Evolutionary conservation across 1,139 yeast genomes (phyloP), one percentile per base, ranked within the genome.

Genomic region (Scheffersomyces insectosa): DNA sequence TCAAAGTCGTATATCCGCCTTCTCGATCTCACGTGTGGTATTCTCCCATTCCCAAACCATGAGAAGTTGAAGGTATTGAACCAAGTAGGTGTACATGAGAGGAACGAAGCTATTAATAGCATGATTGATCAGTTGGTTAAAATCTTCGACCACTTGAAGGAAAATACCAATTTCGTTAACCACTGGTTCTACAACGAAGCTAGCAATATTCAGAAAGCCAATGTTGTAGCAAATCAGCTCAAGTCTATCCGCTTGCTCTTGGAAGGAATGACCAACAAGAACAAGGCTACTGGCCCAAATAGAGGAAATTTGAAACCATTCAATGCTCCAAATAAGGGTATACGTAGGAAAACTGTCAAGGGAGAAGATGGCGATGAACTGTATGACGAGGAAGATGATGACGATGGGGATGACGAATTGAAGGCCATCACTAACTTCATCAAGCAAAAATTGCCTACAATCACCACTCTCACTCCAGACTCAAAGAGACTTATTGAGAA

Each of bases 221-320:
- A 72, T 55, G 77, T 84, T 34, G 80, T 83, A 28, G 80, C 87
- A 2, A 77, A 72, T 45, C 88, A 84, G 52, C 63, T 84, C 49
- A 79, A 79, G 48, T 73, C 83, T 3, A 74, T 84, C 41, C 72
- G 84, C 47, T 56, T 70, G 33, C 72, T 82, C 15, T 68, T 84
- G 42, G 86, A 81, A 47, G 76, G 78, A 11, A 68, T 82, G 60
- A 72, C 79, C 25, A 66, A 55, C 38, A 54, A 56, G 30, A 20
- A 20, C 25, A 20, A 20, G 25, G 25, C 25, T 20, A 48, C 42
- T 10, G 13, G 20, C n/a, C 20, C 12, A 13, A 31, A 14, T 20
- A 13, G 23, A 14, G 34, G 42, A 4, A 16, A 38, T 23, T 25
- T 11, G 27, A 15, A 41, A 36, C 20, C 34, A 6, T 35, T 38